phyloP scores from a whole-genome alignment of 2,329 filamentous ascomycete species.

The Pseudogymnoascus pannorum region DNA sequence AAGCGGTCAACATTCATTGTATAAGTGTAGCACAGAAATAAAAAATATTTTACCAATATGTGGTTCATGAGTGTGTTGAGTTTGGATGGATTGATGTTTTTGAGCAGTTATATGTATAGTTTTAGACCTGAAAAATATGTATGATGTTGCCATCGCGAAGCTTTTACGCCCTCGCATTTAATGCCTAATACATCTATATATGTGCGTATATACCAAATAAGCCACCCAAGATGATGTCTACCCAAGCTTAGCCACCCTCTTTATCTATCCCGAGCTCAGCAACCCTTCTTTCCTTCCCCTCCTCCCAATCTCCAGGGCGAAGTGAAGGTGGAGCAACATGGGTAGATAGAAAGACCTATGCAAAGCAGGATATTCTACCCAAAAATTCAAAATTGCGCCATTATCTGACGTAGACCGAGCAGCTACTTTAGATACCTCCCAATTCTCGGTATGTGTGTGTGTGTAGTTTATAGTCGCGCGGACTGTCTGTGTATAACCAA shows the following conservation, averaged over 20 bases:
- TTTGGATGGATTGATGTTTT: not conserved
- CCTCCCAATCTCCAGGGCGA: not conserved
- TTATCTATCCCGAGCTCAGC: not conserved
- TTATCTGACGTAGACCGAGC: slow-evolving; percentile 5
- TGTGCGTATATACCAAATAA: not conserved
- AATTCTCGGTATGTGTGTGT: not conserved
- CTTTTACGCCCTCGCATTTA: not conserved
- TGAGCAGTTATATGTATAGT: not conserved
- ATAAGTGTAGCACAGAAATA: not conserved
- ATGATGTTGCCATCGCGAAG: not conserved
- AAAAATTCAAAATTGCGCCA: slow-evolving; percentile 7
- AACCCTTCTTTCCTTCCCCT: not conserved
- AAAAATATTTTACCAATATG: not conserved
- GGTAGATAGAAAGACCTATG: not conserved
- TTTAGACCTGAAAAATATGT: not conserved
- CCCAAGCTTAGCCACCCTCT: not conserved
- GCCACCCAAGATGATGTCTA: not conserved
- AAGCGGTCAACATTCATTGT: not conserved
- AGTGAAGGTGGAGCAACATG: not conserved
- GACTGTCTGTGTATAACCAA: not conserved
- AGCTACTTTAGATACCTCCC: not conserved
- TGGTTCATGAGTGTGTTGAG: not conserved
- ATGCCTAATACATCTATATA: not conserved
- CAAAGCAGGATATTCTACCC: slow-evolving; percentile 2
- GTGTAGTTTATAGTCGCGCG: slow-evolving; percentile 1